Evolutionary conservation across 2,329 filamentous ascomycete species (phyloP).

Genomic region (Colletotrichum noveboracense): DNA sequence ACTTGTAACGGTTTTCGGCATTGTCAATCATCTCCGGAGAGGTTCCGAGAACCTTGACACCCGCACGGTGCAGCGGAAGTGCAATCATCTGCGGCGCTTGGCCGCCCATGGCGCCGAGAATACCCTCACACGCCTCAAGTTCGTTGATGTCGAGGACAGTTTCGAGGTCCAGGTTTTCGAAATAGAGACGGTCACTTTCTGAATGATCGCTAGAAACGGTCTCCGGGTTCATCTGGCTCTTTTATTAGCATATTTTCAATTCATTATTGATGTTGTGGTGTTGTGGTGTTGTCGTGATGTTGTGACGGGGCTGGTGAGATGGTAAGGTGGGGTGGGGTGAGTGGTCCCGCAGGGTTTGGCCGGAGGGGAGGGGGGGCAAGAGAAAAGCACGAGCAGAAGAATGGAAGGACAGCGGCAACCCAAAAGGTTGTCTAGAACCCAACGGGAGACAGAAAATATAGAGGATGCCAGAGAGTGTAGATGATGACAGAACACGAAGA

Average conservation of each 20-base stretch:
- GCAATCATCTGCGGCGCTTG: constrained; percentile 99
- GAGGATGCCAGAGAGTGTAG: too few species aligned
- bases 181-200: constrained; percentile 92
- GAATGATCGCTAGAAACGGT: constrained; percentile 90
- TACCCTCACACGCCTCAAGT: constrained; percentile 65
- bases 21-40: constrained; percentile 99
- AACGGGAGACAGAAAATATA: too few species aligned
- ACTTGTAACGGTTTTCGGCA: constrained; percentile 98
- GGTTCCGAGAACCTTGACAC: constrained; percentile 92
- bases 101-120: constrained; percentile 94
- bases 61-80: constrained; percentile 83
- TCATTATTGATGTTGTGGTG: neutral
- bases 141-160: constrained; percentile 89
- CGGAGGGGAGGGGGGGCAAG: too few species aligned
- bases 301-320: neutral
- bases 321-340: neutral
- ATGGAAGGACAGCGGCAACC: neutral
- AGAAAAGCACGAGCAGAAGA: neutral
- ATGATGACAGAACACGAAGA: neutral
- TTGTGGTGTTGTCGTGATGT: neutral
- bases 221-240: constrained; percentile 74
- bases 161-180: constrained; percentile 93
- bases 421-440: neutral
- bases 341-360: too few species aligned
- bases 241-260: neutral